phyloP scores from a whole-genome alignment of 1,139 yeast genomes.

The Pichia terricola region DNA sequence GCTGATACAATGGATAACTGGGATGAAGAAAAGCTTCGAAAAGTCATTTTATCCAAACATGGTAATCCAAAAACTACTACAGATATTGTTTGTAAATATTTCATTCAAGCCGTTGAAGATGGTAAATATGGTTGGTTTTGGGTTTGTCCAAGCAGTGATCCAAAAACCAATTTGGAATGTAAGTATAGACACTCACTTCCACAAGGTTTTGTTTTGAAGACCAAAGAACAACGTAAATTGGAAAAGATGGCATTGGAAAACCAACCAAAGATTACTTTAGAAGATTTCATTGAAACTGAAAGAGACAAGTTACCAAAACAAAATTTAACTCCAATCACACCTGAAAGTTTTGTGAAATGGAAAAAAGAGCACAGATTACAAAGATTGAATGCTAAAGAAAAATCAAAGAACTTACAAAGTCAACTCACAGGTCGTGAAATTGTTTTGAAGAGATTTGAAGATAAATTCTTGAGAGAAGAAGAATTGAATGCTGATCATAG shows the following conservation, averaged over 20 bases:
- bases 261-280: conserved; percentile 86
- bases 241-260: conserved; percentile 80
- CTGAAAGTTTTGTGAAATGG: conserved; percentile 80
- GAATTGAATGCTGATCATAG: conserved; percentile 41
- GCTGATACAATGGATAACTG: conserved; percentile 90
- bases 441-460: conserved; percentile 64
- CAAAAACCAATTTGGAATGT: conserved; percentile 47
- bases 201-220: conserved; percentile 91
- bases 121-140: conserved; percentile 99
- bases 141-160: conserved; percentile 92
- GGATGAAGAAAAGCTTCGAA: conserved; percentile 92
- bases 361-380: conserved; percentile 57
- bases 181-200: conserved; percentile 96
- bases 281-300: conserved; percentile 92
- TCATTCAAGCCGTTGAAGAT: conserved; percentile 94
- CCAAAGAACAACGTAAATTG: conserved; percentile 87
- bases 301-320: conserved; percentile 73
- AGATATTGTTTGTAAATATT: conserved; percentile 86
- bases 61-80: conserved; percentile 94
- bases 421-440: conserved; percentile 73
- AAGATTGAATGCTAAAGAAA: conserved; percentile 48
- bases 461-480: conserved; percentile 39
- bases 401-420: conserved; percentile 31
- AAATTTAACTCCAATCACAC: conserved; percentile 79
- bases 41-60: conserved; percentile 81